phyloP scores from a whole-genome alignment of 805 yeast species.

The Metschnikowia peoriensis region DNA sequence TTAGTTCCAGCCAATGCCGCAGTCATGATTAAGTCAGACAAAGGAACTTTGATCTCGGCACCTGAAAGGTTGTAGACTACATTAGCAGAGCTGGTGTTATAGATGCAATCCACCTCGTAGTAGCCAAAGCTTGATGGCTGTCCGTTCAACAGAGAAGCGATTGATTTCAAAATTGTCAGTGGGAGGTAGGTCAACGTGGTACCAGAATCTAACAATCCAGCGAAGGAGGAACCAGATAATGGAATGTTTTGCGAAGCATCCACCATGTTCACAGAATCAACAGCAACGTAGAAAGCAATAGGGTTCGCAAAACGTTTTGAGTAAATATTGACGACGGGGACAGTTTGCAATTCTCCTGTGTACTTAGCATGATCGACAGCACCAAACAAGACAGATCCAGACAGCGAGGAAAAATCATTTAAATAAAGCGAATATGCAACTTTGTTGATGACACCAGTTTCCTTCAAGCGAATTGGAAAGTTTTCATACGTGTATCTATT shows the following conservation, averaged over 20 bases:
- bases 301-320: conserved; percentile 22
- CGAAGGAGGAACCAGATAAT: not conserved
- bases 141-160: conserved; percentile 12
- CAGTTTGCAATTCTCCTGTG: conserved; percentile 24
- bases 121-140: not conserved
- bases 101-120: conserved; percentile 9
- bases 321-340: conserved; percentile 41
- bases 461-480: conserved; percentile 58
- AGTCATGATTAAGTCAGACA: conserved; percentile 25
- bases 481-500: conserved; percentile 37
- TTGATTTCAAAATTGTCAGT: conserved; percentile 16
- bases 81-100: not conserved
- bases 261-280: conserved; percentile 35
- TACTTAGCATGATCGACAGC: conserved; percentile 43
- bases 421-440: conserved; percentile 62
- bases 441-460: conserved; percentile 53
- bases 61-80: conserved; percentile 56
- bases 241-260: conserved; percentile 6
- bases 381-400: conserved; percentile 39
- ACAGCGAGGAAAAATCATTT: conserved; percentile 14
- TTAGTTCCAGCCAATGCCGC: not conserved
- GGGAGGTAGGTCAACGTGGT: conserved; percentile 52
- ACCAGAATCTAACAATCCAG: conserved; percentile 47
- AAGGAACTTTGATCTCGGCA: conserved; percentile 47
- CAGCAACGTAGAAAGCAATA: conserved; percentile 47